These are phyloP conservation scores for Trichoderma semiorbis DNA, from an alignment of 2,329 filamentous ascomycete species.

Conservation along the genomic window DNA sequence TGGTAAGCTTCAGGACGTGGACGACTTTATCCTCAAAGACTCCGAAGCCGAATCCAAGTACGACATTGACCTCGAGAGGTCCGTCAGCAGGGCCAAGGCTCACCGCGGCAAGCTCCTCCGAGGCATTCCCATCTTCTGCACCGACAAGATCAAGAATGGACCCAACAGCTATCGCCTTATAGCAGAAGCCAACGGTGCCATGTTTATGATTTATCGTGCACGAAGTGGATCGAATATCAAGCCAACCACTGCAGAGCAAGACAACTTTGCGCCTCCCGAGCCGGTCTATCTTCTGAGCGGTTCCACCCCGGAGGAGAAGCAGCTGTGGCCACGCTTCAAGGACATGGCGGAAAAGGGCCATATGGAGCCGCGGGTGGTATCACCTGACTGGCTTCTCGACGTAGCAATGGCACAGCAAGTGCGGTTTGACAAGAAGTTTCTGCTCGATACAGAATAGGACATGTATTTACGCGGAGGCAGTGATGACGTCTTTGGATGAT, in stretches of 20 bases:
- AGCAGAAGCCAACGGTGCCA: slow-evolving; percentile 82
- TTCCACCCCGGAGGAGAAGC: slow-evolving; percentile 61
- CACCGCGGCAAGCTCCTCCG: slow-evolving; percentile 75
- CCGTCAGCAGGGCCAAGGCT: slow-evolving; percentile 65
- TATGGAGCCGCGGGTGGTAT: slow-evolving; percentile 77
- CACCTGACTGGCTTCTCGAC: slow-evolving; percentile 84
- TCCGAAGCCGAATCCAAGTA: slow-evolving; percentile 68
- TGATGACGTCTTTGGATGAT: background rate
- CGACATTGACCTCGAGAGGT: slow-evolving; percentile 64
- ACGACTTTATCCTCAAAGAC: slow-evolving; percentile 69
- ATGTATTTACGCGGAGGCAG: background rate
- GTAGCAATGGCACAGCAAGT: slow-evolving; percentile 85
- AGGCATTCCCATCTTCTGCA: slow-evolving; percentile 79
- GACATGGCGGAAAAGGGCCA: slow-evolving; percentile 74
- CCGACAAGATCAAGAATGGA: slow-evolving; percentile 73
- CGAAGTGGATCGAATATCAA: slow-evolving; percentile 66
- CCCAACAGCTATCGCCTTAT: slow-evolving; percentile 83
- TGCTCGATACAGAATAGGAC: slow-evolving; percentile 34
- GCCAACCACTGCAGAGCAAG: slow-evolving; percentile 62
- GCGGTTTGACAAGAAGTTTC: slow-evolving; percentile 61
- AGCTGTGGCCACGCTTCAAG: slow-evolving; percentile 75
- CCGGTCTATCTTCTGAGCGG: slow-evolving; percentile 83
- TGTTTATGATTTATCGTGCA: slow-evolving; percentile 72
- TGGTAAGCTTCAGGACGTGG: slow-evolving; percentile 59
- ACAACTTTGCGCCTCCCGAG: slow-evolving; percentile 58